Percentiles rank a stretch among this genome's conserved stretches.
Evolutionary conservation across 2,329 filamentous ascomycete genomes (phyloP).

Genomic region (Huntiella decipiens): DNA sequence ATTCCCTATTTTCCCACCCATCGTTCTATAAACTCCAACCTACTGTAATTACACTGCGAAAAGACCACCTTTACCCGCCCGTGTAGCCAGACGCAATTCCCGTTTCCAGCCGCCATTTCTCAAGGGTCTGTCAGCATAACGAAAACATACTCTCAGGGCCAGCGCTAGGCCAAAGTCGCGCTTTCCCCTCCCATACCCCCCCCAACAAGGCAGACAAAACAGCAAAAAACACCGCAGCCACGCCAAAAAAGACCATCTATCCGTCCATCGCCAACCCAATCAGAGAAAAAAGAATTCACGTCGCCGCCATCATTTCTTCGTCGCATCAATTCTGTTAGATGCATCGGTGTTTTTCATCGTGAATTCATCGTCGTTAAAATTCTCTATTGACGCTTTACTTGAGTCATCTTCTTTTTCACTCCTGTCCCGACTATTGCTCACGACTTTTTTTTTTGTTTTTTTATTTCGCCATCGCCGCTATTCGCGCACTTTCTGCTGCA

Average conservation of each 20-base stretch:
- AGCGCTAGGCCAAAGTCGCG: neutral
- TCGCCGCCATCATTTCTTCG: neutral
- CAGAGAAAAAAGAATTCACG: neutral
- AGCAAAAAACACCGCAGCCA: neutral
- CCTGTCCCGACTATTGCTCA: slow-evolving; percentile 28
- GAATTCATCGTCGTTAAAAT: slow-evolving; percentile 1
- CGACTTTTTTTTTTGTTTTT: slow-evolving; percentile 23
- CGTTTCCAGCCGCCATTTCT: neutral
- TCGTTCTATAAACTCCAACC: neutral
- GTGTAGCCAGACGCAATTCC: no score
- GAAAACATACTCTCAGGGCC: no score
- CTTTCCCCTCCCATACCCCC: neutral
- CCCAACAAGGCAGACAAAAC: neutral
- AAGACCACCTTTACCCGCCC: no score
- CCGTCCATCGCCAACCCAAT: slow-evolving; percentile 2
- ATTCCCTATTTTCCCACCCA: neutral
- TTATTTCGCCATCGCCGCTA: no score
- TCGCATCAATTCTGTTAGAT: neutral
- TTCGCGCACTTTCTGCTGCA: no score
- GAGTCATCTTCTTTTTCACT: slow-evolving; percentile 12
- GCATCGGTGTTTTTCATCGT: slow-evolving; percentile 3
- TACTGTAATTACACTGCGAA: slow-evolving; percentile 2
- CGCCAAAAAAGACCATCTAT: neutral
- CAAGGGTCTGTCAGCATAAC: neutral
- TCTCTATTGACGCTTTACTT: slow-evolving; percentile 7